Conservation (phyloP, 441 rosid genomes). For the Rhodomyrtus psidioides region DNA sequence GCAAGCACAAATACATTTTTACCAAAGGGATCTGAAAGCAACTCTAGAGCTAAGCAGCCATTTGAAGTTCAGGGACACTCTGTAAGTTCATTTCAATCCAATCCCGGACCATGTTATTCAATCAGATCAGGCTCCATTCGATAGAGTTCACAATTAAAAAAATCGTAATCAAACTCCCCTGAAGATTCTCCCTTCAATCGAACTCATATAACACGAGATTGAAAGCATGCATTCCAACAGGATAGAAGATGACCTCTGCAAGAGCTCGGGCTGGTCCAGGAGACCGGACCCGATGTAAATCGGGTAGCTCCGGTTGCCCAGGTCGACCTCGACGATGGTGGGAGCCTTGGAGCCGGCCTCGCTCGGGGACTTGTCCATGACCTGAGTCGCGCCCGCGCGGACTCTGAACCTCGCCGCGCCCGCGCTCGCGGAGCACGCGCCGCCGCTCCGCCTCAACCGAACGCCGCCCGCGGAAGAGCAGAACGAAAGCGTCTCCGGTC, state of each 20-base stretch:
- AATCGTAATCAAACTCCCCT: neutral
- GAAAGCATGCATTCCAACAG: neutral
- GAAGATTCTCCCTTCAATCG: neutral
- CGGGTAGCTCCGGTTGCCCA: conserved; percentile 89
- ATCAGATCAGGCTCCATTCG: neutral
- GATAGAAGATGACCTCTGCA: conserved; percentile 50
- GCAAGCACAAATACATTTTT: neutral
- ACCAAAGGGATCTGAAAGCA: neutral
- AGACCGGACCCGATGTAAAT: conserved; percentile 87
- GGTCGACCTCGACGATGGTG: conserved; percentile 76
- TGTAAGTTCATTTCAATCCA: neutral
- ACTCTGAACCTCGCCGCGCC: conserved; percentile 13
- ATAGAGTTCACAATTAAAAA: neutral
- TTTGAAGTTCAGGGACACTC: neutral
- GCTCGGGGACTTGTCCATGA: conserved; percentile 45
- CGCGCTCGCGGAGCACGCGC: conserved; percentile 7
- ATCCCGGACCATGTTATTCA: neutral
- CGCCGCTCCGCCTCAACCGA: conserved; percentile 15
- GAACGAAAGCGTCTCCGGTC: conserved; percentile 24
- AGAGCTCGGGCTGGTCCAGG: conserved; percentile 71
- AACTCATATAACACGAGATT: neutral
- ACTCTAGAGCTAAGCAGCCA: neutral
- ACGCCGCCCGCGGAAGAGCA: conserved; percentile 7
- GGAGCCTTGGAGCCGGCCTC: conserved; percentile 33
- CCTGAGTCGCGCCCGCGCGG: conserved; percentile 43